phyloP scores from a whole-genome alignment of 768 basidiomycete species.

The Collybiopsis confluens region DNA sequence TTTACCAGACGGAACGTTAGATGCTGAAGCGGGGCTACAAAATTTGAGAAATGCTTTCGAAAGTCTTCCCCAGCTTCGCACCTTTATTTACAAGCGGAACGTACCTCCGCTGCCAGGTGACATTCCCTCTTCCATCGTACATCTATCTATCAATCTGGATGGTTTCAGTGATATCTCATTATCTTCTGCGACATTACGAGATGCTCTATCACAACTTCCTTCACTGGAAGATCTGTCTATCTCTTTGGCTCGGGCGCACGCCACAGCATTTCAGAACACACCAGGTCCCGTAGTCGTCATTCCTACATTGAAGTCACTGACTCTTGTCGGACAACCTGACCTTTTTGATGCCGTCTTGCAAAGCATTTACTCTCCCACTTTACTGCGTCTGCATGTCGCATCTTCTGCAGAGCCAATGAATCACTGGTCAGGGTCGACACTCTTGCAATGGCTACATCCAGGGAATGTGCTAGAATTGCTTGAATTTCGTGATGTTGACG shows the following conservation, averaged over 20 bases:
- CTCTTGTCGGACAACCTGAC: slow-evolving; percentile 23
- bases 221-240: slow-evolving; percentile 38
- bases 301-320: slow-evolving; percentile 21
- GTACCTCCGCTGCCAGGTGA: slow-evolving; percentile 28
- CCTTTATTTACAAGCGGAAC: slow-evolving; percentile 29
- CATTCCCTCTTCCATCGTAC: slow-evolving; percentile 29
- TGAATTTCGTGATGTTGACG: slow-evolving; percentile 47
- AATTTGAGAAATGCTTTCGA: slow-evolving; percentile 23
- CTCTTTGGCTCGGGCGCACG: slow-evolving; percentile 27
- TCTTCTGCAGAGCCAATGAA: slow-evolving; percentile 30
- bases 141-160: slow-evolving; percentile 29
- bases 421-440: slow-evolving; percentile 25
- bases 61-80: slow-evolving; percentile 30
- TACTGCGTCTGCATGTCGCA: slow-evolving; percentile 36
- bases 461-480: slow-evolving; percentile 32
- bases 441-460: slow-evolving; percentile 20
- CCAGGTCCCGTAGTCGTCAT: slow-evolving; percentile 16
- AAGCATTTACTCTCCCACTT: slow-evolving; percentile 26
- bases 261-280: slow-evolving; percentile 19
- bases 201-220: slow-evolving; percentile 34
- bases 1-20: slow-evolving; percentile 10
- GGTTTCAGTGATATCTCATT: slow-evolving; percentile 14
- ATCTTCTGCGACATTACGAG: slow-evolving; percentile 22
- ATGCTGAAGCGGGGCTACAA: slow-evolving; percentile 15
- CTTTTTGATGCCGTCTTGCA: slow-evolving; percentile 25